phyloP scores from a whole-genome alignment of 2,329 filamentous ascomycete species.

The Curvularia sp. region DNA sequence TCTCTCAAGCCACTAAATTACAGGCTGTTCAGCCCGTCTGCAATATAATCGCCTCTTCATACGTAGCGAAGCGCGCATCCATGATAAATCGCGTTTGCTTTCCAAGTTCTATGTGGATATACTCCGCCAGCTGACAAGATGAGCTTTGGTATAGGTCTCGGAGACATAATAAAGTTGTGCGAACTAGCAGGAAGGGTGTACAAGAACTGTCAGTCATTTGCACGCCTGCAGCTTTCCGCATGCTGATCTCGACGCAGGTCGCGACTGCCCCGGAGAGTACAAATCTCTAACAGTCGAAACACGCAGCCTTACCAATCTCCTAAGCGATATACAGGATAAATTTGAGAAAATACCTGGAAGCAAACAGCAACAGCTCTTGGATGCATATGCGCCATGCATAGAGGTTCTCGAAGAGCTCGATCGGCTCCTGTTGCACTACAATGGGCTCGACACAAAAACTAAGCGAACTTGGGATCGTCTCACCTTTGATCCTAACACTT shows the following conservation, averaged over 20 bases:
- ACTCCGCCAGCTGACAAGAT: slow-evolving; percentile 17
- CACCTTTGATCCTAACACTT: slow-evolving; percentile 38
- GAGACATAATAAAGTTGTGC: slow-evolving; percentile 37
- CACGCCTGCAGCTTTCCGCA: no score
- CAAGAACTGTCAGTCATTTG: slow-evolving; percentile 31
- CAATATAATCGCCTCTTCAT: no score
- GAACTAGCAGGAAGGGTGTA: slow-evolving; percentile 35
- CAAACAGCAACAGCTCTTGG: slow-evolving; percentile 31
- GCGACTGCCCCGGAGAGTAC: slow-evolving; percentile 42
- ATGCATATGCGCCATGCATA: slow-evolving; percentile 34
- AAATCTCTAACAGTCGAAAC: slow-evolving; percentile 35
- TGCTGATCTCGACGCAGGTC: slow-evolving; percentile 25
- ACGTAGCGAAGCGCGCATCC: background rate
- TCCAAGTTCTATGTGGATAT: background rate
- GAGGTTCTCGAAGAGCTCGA: slow-evolving; percentile 39
- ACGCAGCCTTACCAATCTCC: slow-evolving; percentile 35
- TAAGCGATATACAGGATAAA: slow-evolving; percentile 41
- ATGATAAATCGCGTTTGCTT: background rate
- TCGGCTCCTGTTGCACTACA: slow-evolving; percentile 36
- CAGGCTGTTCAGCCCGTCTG: slow-evolving; percentile 1
- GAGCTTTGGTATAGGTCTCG: slow-evolving; percentile 38
- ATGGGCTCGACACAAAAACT: slow-evolving; percentile 38
- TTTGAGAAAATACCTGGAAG: slow-evolving; percentile 31
- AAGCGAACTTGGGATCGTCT: slow-evolving; percentile 42
- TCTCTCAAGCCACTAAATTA: slow-evolving; percentile 6